Base-by-base conservation (phyloP, 2,329 filamentous ascomycete genomes). In the Epichloe sylvatica region DNA sequence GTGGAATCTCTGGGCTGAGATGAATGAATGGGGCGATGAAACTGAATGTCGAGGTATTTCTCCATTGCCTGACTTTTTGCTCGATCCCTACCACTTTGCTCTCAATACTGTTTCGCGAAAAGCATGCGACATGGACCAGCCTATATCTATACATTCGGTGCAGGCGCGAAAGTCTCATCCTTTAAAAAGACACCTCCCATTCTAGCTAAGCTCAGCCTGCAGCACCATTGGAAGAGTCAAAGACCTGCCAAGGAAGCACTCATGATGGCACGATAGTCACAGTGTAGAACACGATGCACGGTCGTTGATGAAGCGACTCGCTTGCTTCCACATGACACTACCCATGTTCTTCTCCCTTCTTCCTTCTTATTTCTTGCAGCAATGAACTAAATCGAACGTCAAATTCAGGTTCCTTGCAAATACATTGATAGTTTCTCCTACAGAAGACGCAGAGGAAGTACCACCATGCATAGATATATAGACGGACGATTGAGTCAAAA, bases 191-290 rank as follows among this genome's bases (percentile, higher is more conserved):
- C 30, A 30, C 30, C 30, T 30, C 30, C 30, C 30, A 30, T 30
- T 30, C 30, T 30, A 30, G 30, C 30, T 11, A 30, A 30, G 9
- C 8, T 4, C 30, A 4, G 7, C 30, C 8, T 30, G 3, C 30
- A 30, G 9, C 30, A 30, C 30, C 30, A 30, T 30, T 30, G 9
- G 3, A 30, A 30, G 30, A 19, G 42, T 11, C 51, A 40, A 50
- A 49, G 49, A 45, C 61, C 60, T 46, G 53, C 30, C 30, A 30
- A 52, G 54, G 55, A 56, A 46, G 43, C 55, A 54, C 54, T 55
- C 57, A 57, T 51, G 45, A 55, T 52, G 54, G 53, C 56, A 58
- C 51, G 47, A 52, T 40, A 30, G 30, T 11, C 30, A 30, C 30
- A 30, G 30, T 30, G 8, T 43, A 15, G 21, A 11, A 9, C 25